These are phyloP conservation scores for Hyaloscypha hepaticicola DNA, from an alignment of 495 filamentous ascomycete species.

Conservation along the genomic window DNA sequence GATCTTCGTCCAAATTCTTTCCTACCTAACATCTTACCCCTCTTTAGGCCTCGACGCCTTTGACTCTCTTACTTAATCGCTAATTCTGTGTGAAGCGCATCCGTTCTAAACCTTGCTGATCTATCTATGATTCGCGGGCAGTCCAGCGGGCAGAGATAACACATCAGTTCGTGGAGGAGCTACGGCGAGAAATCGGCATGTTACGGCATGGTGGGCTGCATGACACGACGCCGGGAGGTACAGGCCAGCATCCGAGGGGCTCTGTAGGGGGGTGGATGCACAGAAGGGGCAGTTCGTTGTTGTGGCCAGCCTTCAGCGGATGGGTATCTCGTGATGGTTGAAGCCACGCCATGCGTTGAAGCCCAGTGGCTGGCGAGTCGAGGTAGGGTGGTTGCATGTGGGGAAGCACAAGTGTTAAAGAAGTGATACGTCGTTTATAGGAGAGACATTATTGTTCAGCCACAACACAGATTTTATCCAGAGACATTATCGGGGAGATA, in stretches of 20 bases:
- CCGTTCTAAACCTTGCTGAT: background rate
- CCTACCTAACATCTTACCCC: background rate
- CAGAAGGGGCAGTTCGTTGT: background rate
- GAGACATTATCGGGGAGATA: no score
- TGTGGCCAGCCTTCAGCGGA: background rate
- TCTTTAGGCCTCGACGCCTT: background rate
- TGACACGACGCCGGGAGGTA: background rate
- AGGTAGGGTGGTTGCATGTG: no score
- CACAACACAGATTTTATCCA: no score
- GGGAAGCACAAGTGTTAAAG: no score
- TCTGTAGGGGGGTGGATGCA: no score
- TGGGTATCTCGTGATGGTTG: background rate
- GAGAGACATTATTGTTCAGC: no score
- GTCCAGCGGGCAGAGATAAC: conserved; percentile 12
- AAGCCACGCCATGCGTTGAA: no score
- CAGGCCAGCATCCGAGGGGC: background rate
- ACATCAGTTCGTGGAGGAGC: background rate
- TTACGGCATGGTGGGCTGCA: background rate
- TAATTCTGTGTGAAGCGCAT: conserved; percentile 1
- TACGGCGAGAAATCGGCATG: conserved; percentile 11
- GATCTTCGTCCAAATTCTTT: background rate
- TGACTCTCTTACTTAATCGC: background rate
- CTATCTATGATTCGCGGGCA: conserved; percentile 13
- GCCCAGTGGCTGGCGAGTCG: no score
- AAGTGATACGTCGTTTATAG: no score